A percentile compares a stretch with the other conserved stretches of the same genome.
These are phyloP conservation scores for Hypoxylon cercidicola DNA, from an alignment of 495 filamentous ascomycete genomes.

Conservation along the genomic window DNA sequence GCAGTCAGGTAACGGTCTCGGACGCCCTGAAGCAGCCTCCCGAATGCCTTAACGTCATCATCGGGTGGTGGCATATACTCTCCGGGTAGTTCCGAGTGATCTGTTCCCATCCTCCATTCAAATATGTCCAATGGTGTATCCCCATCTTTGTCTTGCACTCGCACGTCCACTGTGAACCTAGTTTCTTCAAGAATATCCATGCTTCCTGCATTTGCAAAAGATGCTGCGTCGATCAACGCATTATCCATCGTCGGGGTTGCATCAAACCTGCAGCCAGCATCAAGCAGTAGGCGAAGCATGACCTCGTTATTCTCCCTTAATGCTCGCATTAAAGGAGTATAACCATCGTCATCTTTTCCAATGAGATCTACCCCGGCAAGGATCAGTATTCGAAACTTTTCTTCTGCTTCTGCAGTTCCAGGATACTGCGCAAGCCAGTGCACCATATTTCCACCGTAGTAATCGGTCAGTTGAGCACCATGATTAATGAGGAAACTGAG, in stretches of 20 bases:
- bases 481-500: slow-evolving; percentile 5
- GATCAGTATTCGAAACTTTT: slow-evolving; percentile 21
- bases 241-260: background rate
- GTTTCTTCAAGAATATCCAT: slow-evolving; percentile 10
- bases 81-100: background rate
- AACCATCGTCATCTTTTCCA: background rate
- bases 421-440: background rate
- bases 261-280: slow-evolving; percentile 24
- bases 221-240: background rate
- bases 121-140: slow-evolving; percentile 13
- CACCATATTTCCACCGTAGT: background rate
- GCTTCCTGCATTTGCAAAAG: background rate
- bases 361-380: background rate
- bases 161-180: slow-evolving; percentile 16
- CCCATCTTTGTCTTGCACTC: background rate
- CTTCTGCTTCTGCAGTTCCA: background rate
- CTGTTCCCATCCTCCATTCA: slow-evolving; percentile 14
- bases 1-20: slow-evolving; percentile 27
- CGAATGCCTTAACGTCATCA: slow-evolving; percentile 18
- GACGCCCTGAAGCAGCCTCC: background rate
- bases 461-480: background rate
- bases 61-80: background rate
- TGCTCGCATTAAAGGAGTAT: background rate
- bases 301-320: background rate
- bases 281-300: slow-evolving; percentile 15